phyloP scores from a whole-genome alignment of 2,329 filamentous ascomycete species.

The Colletotrichum sp. region DNA sequence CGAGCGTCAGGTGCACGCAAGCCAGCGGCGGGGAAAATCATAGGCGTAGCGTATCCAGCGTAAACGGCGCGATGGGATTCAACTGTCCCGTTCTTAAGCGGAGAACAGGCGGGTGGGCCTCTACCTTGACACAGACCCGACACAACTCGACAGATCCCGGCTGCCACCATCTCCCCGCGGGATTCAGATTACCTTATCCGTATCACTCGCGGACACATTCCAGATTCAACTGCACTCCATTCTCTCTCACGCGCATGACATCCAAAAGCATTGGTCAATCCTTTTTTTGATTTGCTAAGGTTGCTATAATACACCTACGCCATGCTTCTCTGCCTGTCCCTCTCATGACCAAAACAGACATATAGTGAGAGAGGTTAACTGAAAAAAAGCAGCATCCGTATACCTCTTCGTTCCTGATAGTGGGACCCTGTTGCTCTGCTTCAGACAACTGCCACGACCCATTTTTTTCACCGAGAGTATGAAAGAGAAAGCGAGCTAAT shows the following conservation, averaged over 20 bases:
- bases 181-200: neutral
- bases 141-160: neutral
- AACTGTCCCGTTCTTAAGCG: constrained; percentile 1
- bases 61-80: constrained; percentile 10
- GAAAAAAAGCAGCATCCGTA: constrained; percentile 14
- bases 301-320: constrained; percentile 20
- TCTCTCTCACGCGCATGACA: neutral
- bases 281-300: neutral
- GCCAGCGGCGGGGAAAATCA: neutral
- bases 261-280: neutral
- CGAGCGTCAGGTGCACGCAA: neutral
- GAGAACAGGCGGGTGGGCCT: neutral
- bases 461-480: neutral
- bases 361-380: constrained; percentile 11
- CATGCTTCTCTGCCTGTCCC: constrained; percentile 17
- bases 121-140: neutral
- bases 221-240: neutral
- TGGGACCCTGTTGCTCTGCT: neutral
- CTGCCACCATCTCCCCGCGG: neutral
- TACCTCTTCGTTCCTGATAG: neutral
- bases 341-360: constrained; percentile 11
- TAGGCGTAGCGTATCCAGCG: constrained; percentile 12
- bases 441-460: neutral
- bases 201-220: neutral
- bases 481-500: constrained; percentile 17